phyloP scores from a whole-genome alignment of 345 rosid species.

The Eucalyptus fibrosa region DNA sequence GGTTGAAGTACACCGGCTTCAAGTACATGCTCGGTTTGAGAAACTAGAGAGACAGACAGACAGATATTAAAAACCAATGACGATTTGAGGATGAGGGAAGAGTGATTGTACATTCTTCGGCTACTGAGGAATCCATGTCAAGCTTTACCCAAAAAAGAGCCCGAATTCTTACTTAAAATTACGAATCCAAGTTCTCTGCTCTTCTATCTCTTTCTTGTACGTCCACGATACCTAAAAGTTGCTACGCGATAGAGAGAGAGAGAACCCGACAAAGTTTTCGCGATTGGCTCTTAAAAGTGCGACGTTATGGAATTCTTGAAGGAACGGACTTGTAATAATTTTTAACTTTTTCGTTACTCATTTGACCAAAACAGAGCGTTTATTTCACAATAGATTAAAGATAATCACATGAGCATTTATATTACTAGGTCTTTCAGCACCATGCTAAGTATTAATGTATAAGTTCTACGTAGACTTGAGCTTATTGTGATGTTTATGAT shows the following conservation, averaged over 20 bases:
- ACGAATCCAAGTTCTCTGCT: not conserved
- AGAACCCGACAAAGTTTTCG: too few species aligned
- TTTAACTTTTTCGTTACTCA: too few species aligned
- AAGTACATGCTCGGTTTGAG: constrained; percentile 26
- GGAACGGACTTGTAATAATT: too few species aligned
- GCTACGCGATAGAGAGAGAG: not conserved
- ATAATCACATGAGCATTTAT: too few species aligned
- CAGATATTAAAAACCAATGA: not conserved
- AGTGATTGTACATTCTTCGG: not conserved
- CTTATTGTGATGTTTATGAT: not conserved
- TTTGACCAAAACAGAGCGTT: too few species aligned
- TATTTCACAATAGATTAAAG: too few species aligned
- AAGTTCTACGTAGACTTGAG: not conserved
- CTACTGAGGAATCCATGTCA: not conserved
- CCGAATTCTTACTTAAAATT: not conserved
- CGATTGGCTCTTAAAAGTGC: too few species aligned
- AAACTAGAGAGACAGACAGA: not conserved
- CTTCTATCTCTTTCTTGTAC: not conserved
- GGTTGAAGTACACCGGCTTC: constrained; percentile 28
- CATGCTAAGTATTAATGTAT: not conserved
- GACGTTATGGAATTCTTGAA: too few species aligned
- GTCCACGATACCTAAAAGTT: not conserved
- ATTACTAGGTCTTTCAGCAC: not conserved
- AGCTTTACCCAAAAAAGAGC: not conserved
- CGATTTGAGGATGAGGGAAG: not conserved